A percentile compares a stretch with the other conserved stretches of the same genome.
Conservation (phyloP, 2,329 filamentous ascomycete species). For the Fusarium virguliforme region DNA sequence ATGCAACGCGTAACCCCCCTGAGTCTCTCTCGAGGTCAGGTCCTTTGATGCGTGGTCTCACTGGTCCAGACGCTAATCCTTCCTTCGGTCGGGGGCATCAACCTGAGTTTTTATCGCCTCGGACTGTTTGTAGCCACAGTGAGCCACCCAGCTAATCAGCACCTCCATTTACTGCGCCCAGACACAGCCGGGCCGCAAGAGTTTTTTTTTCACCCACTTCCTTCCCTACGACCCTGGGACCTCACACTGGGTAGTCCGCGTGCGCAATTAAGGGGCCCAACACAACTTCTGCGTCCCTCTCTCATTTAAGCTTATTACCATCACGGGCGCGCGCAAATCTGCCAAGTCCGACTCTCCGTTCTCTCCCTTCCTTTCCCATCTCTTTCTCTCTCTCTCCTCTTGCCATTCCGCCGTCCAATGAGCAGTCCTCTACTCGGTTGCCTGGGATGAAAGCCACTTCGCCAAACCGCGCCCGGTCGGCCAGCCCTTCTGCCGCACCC, state of each 20-base stretch:
- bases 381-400: not conserved
- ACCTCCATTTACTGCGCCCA: not conserved
- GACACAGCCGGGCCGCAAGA: not conserved
- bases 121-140: not conserved
- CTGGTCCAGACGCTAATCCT: not conserved
- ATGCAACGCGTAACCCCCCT: not conserved
- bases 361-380: not conserved
- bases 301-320: conserved; percentile 13
- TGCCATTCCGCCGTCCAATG: not conserved
- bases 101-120: not conserved
- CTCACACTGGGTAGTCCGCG: not conserved
- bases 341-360: conserved; percentile 13
- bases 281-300: not conserved
- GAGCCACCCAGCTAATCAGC: not conserved
- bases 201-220: not conserved
- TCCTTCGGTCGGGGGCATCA: not conserved
- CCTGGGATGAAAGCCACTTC: conserved; percentile 16
- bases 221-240: not conserved
- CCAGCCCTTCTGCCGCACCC: conserved; percentile 8
- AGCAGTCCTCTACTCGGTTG: not conserved
- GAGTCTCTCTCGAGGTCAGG: not conserved
- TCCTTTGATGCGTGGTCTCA: conserved; percentile 6
- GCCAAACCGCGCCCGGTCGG: conserved; percentile 18
- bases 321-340: conserved; percentile 9
- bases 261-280: conserved; percentile 13